A percentile compares a stretch with the other conserved stretches of the same genome.
Evolutionary conservation across 2,329 filamentous ascomycete genomes (phyloP).

Genomic region (Nothophaeocryptopus gaeumannii): DNA sequence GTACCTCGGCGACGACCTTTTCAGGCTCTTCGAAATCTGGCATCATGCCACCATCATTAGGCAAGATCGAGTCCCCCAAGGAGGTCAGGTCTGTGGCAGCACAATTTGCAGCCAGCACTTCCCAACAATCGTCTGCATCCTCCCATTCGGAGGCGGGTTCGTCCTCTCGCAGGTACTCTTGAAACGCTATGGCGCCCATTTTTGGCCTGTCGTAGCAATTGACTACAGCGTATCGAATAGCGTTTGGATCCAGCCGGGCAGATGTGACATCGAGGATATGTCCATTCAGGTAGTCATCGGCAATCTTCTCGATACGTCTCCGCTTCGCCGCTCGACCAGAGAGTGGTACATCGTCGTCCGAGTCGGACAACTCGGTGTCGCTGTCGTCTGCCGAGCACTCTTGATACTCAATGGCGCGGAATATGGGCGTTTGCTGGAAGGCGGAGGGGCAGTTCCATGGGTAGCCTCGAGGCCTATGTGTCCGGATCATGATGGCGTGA

Average conservation of each 20-base stretch:
- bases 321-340: slow-evolving; percentile 51
- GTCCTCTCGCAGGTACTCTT: background rate
- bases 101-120: slow-evolving; percentile 8
- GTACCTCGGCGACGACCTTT: slow-evolving; percentile 11
- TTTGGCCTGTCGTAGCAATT: slow-evolving; percentile 39
- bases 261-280: slow-evolving; percentile 58
- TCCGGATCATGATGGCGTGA: slow-evolving; percentile 27
- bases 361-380: slow-evolving; percentile 54
- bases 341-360: slow-evolving; percentile 57
- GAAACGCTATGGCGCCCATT: slow-evolving; percentile 3
- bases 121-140: slow-evolving; percentile 18
- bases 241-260: slow-evolving; percentile 39
- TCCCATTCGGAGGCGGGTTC: slow-evolving; percentile 7
- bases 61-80: background rate
- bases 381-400: slow-evolving; percentile 19
- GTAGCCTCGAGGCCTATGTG: slow-evolving; percentile 31
- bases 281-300: slow-evolving; percentile 58
- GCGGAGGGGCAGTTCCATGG: slow-evolving; percentile 30
- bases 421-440: slow-evolving; percentile 31
- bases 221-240: slow-evolving; percentile 11
- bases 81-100: background rate
- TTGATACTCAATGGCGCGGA: slow-evolving; percentile 27
- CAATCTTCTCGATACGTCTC: slow-evolving; percentile 59
- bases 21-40: background rate
- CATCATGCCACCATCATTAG: background rate